Evolutionary conservation across 176 grass and related monocot species (phyloP), one percentile per base, ranked within the genome.

Genomic region (Triticum timopheevii): DNA sequence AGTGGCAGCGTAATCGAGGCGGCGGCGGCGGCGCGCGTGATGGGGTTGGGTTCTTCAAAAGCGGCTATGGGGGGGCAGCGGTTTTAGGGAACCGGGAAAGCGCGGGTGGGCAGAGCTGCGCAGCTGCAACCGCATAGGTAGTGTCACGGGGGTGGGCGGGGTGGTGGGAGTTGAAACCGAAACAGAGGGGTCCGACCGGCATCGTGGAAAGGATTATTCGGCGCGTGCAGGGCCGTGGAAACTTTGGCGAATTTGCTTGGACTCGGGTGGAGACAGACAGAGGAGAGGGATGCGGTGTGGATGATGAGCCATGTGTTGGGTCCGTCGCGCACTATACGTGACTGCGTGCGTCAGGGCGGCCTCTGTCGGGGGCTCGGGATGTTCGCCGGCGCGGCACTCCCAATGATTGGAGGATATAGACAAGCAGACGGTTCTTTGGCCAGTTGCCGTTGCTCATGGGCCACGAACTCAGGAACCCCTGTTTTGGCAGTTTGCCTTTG

Each of bases 341-440:
- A 12, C 73, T 82, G 72, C 7, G 31, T n/a, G 70, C 17, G 86
- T 35, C 71, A 27, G 22, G 54, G 52, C 2, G 75, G 63, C 28
- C 54, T 9, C 56, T 40, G 69, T 38, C 77, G 52, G 1, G 9
- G 78, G 36, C 69, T 83, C 6, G 89, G 84, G 89, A 64, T 79
- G 79, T 13, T 79, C 84, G 89, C 89, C 89, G 80, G 80, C 88
- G 73, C 89, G 89, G 84, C 19, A 13, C 65, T 79, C 77, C 73
- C 74, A 65, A 87, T 73, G 84, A 83, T 82, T 38, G 61, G 35
- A 2, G 3, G 10, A 35, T 24, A 1, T 19, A 5, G 73, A 76
- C 73, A 76, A 76, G 45, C 45, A 20, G 73, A 16, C 25, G 45
- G 44, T 19, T 76, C 44, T 50, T 76, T 44, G 44, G 47, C 44